A percentile compares a stretch with the other conserved stretches of the same genome.
phyloP scores from a whole-genome alignment of 495 filamentous ascomycete species.

The Aspergillus steynii region DNA sequence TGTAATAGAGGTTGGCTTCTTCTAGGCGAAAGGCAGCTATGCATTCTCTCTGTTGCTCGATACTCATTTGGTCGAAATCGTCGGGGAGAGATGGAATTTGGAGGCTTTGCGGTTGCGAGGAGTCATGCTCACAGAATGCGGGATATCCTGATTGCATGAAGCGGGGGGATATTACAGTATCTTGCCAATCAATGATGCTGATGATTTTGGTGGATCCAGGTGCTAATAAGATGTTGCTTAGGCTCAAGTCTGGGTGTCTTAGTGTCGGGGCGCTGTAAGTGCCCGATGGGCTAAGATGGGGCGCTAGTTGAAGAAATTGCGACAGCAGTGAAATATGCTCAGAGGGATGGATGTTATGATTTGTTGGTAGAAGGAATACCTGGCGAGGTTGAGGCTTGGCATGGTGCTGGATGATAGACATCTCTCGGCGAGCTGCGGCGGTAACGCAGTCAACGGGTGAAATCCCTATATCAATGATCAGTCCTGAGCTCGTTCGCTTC shows the following conservation, averaged over 20 bases:
- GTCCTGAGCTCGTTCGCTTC: conserved; percentile 11
- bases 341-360: conserved; percentile 28
- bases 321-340: conserved; percentile 33
- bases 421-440: conserved; percentile 36
- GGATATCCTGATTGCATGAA: conserved; percentile 42
- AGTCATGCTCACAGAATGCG: conserved; percentile 38
- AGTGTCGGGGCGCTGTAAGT: conserved; percentile 27
- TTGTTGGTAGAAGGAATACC: conserved; percentile 36
- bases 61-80: conserved; percentile 29
- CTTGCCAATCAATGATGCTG: conserved; percentile 40
- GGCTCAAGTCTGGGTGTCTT: conserved; percentile 36
- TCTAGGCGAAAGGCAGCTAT: conserved; percentile 30
- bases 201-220: conserved; percentile 32
- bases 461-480: conserved; percentile 30
- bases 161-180: conserved; percentile 30
- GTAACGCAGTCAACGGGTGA: conserved; percentile 31
- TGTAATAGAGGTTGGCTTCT: conserved; percentile 41
- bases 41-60: conserved; percentile 27
- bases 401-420: conserved; percentile 27
- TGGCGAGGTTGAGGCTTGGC: conserved; percentile 33
- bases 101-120: conserved; percentile 32
- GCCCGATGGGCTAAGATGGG: conserved; percentile 25
- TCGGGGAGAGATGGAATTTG: conserved; percentile 32
- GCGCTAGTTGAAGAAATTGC: conserved; percentile 30
- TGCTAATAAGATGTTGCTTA: conserved; percentile 32